Evolutionary conservation across 768 basidiomycete genomes (phyloP), one percentile per base, ranked within the genome.

Genomic region (Leccinellum rugosiceps): DNA sequence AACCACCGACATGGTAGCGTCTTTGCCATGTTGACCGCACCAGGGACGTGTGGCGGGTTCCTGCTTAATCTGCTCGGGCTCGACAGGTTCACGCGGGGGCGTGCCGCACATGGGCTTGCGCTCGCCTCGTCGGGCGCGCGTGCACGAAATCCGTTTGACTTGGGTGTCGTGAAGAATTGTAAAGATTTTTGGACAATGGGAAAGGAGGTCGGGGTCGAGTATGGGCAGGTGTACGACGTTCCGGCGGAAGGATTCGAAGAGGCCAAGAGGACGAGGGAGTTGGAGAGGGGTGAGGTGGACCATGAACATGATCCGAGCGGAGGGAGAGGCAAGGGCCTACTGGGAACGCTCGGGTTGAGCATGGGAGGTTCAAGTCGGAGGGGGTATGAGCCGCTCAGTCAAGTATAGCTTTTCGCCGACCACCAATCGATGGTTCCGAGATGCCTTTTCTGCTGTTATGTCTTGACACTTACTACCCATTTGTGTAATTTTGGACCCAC

Each of bases 131-230:
- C 69, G 26, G 30, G 61, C 21, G 78, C 84, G 6, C 86, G 82
- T 55, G 87, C 90, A 35, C 80, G 83, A 52, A 98, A 98, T 74
- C 97, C 96, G 41, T 99, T 98, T 71, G 93, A 97, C 73, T 65
- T 90, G 21, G 95, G 95, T 2, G 47, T 88, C 15, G 74, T 82
- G 19, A 77, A 78, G 56, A 95, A 95, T 68, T 95, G 93, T 71
- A 84, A 82, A 65, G 96, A 99, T 76, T 98, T 99, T 73, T 99
- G 96, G 96, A 84, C 85, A 50, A 82, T 82, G 55, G 92, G 94
- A 23, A 78, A 79, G 58, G 90, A 92, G 72, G 75, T 96, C 25
- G 92, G 92, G 3, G 90, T 99, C 47, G 88, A 95, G 70, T 99
- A 97, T 74, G 90, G 92, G 53, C 77, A 79, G 63, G 70, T 97